A percentile compares a stretch with the other conserved stretches of the same genome.
Evolutionary conservation across 495 filamentous ascomycete genomes (phyloP).

Genomic region (Xylaria nigripes): DNA sequence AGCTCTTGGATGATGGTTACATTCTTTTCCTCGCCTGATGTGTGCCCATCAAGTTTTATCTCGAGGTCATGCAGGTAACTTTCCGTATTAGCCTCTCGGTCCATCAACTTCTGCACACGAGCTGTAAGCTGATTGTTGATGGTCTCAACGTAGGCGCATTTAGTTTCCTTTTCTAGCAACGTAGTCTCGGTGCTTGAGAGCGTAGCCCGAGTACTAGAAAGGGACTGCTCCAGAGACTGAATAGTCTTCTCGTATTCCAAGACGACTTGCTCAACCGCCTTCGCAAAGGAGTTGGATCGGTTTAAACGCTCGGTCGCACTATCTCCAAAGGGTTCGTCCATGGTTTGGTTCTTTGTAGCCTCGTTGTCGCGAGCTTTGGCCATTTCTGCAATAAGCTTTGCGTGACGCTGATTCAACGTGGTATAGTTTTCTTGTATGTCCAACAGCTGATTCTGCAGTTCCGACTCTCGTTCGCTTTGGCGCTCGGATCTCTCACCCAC

Average conservation of each 20-base stretch:
- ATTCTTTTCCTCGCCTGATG: constrained; percentile 88
- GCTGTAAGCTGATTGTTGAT: constrained; percentile 82
- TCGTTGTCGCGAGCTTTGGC: constrained; percentile 71
- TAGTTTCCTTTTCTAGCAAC: constrained; percentile 87
- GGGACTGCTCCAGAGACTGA: constrained; percentile 80
- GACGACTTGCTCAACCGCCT: constrained; percentile 91
- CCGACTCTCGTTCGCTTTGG: constrained; percentile 74
- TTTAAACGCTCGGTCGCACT: constrained; percentile 84
- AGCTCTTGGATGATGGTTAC: constrained; percentile 74
- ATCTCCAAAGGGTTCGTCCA: constrained; percentile 55
- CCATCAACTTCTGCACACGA: constrained; percentile 79
- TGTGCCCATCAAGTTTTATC: constrained; percentile 77
- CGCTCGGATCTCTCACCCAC: constrained; percentile 70
- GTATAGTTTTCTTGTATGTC: constrained; percentile 94
- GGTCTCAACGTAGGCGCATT: constrained; percentile 84
- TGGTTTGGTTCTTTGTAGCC: constrained; percentile 40
- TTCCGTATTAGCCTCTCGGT: constrained; percentile 84
- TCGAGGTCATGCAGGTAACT: constrained; percentile 88
- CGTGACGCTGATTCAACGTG: constrained; percentile 81
- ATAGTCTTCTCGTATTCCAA: constrained; percentile 99
- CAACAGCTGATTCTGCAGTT: constrained; percentile 88
- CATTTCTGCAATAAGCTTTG: constrained; percentile 90
- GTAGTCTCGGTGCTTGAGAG: constrained; percentile 76
- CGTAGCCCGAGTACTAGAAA: constrained; percentile 80
- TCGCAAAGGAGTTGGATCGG: constrained; percentile 87